A percentile compares a stretch with the other conserved stretches of the same genome.
Conservation (phyloP, 2,329 filamentous ascomycete genomes). For the Aspergillus sp. region DNA sequence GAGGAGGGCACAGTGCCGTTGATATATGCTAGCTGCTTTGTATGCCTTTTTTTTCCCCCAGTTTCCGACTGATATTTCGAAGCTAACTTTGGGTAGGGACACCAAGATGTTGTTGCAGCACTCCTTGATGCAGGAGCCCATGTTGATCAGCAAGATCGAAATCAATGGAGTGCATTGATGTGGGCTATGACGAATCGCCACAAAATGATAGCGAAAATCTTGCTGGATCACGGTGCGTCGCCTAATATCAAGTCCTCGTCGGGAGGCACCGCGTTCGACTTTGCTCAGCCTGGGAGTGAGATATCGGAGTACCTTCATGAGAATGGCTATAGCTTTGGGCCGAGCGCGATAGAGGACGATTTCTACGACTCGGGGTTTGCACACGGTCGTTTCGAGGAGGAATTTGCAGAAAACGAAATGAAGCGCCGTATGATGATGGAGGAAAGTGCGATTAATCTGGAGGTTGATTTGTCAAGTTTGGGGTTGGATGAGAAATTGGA, state of each 20-base stretch:
- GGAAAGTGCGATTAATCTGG: conserved; percentile 94
- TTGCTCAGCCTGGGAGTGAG: conserved; percentile 91
- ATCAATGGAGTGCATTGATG: conserved; percentile 97
- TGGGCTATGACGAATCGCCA: conserved; percentile 99
- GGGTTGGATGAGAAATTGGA: conserved; percentile 95
- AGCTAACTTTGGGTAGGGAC: conserved; percentile 58
- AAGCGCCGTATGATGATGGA: conserved; percentile 94
- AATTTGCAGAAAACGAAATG: conserved; percentile 95
- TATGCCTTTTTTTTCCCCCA: conserved; percentile 48
- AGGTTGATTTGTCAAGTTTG: conserved; percentile 93
- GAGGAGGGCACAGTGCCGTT: conserved; percentile 94
- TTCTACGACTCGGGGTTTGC: conserved; percentile 93
- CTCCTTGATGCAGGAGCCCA: conserved; percentile 82
- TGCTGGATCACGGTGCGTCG: conserved; percentile 93
- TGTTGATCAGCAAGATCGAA: conserved; percentile 91
- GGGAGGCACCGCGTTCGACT: conserved; percentile 91
- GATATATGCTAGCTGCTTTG: conserved; percentile 98
- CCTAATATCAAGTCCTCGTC: conserved; percentile 93
- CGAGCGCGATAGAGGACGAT: conserved; percentile 60
- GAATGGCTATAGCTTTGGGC: conserved; percentile 73
- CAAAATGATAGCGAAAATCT: conserved; percentile 88
- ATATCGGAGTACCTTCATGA: conserved; percentile 95
- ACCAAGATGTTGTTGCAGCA: conserved; percentile 81
- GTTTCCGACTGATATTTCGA: neutral
- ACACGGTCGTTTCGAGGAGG: conserved; percentile 93